phyloP scores from a whole-genome alignment of 805 yeast genomes.

The Saturnispora besseyi region DNA sequence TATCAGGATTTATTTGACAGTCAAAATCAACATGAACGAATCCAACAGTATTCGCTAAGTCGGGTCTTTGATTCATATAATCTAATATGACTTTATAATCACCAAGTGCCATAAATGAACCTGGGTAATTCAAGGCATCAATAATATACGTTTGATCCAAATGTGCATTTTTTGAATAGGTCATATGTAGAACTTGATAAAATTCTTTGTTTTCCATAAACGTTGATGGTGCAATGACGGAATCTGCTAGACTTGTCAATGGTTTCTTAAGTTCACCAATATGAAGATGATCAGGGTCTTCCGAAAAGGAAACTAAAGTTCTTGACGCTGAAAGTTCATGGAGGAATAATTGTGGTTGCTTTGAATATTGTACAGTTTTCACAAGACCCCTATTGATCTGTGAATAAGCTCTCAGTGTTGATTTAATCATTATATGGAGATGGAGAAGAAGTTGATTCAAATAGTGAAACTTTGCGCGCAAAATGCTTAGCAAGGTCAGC shows the following conservation, averaged over 20 bases:
- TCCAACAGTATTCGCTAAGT: constrained; percentile 62
- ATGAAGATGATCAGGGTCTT: constrained; percentile 18
- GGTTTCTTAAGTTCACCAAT: constrained; percentile 18
- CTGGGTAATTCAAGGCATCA: constrained; percentile 47
- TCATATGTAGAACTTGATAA: constrained; percentile 16
- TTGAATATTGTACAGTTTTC: constrained; percentile 16
- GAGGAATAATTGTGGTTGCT: constrained; percentile 23
- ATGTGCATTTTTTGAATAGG: constrained; percentile 21
- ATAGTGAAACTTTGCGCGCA: constrained; percentile 4
- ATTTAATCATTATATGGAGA: not conserved
- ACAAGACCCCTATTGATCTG: constrained; percentile 17
- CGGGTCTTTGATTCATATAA: constrained; percentile 48
- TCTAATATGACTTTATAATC: constrained; percentile 60
- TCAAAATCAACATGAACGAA: constrained; percentile 49
- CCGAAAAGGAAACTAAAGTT: constrained; percentile 24
- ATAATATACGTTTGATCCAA: constrained; percentile 45
- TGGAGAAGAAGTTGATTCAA: not conserved
- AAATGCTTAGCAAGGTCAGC: not conserved
- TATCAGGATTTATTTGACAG: constrained; percentile 45
- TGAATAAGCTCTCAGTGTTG: constrained; percentile 5
- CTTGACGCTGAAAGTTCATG: constrained; percentile 16
- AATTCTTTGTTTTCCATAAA: constrained; percentile 25
- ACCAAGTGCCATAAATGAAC: constrained; percentile 56
- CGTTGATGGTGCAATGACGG: constrained; percentile 15
- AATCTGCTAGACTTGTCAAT: not conserved